phyloP scores from a whole-genome alignment of 768 basidiomycete genomes.

The Mycena galericulata region DNA sequence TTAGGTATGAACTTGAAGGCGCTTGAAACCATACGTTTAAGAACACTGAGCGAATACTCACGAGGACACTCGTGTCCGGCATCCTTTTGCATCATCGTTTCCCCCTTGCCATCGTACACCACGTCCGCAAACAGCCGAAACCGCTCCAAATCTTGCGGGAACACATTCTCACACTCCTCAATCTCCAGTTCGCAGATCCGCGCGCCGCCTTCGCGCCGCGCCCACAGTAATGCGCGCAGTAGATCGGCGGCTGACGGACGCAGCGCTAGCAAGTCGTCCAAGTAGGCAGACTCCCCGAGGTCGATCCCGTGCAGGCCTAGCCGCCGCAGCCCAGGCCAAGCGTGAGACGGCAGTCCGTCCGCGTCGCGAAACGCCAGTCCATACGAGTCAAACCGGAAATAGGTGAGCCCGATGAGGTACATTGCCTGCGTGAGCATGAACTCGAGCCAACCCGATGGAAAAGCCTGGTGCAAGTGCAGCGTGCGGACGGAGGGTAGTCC shows the following conservation, averaged over 20 bases:
- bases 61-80: neutral
- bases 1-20: too few relatives aligned
- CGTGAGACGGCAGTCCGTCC: neutral
- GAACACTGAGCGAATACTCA: neutral
- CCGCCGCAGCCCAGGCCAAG: slow-evolving; percentile 18
- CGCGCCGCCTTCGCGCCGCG: slow-evolving; percentile 11
- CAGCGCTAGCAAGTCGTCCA: too few relatives aligned
- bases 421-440: slow-evolving; percentile 32
- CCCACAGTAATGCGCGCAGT: slow-evolving; percentile 25
- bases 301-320: slow-evolving; percentile 24
- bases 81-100: neutral
- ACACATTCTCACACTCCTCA: slow-evolving; percentile 11
- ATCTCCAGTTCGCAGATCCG: slow-evolving; percentile 11
- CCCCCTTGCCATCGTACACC: slow-evolving; percentile 2
- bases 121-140: slow-evolving; percentile 19
- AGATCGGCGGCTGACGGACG: slow-evolving; percentile 1
- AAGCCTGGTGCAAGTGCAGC: slow-evolving; percentile 26
- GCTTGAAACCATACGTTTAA: neutral
- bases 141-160: neutral
- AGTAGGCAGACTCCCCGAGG: neutral
- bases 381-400: neutral
- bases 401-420: slow-evolving; percentile 18
- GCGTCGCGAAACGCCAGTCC: neutral
- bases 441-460: slow-evolving; percentile 26
- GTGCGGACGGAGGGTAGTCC: slow-evolving; percentile 1